phyloP scores from a whole-genome alignment of 805 yeast genomes.

The Candida suzukii region DNA sequence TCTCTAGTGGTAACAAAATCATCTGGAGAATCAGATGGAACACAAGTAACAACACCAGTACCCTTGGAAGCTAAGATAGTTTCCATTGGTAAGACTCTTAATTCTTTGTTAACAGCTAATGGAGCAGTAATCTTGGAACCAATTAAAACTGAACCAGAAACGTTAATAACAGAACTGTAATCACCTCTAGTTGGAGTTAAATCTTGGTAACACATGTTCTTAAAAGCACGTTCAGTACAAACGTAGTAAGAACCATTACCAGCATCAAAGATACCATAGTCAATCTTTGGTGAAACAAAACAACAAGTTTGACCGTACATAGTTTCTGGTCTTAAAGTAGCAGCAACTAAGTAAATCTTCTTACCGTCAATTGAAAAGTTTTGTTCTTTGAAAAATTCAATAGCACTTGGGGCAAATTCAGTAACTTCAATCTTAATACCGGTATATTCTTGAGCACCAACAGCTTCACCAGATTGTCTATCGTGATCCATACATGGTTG shows the following conservation, averaged over 20 bases:
- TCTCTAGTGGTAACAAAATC: conserved; percentile 86
- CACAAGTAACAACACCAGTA: conserved; percentile 98
- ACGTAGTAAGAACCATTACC: conserved; percentile 70
- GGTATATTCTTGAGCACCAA: conserved; percentile 91
- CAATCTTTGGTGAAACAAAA: conserved; percentile 92
- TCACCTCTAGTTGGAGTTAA: conserved; percentile 84
- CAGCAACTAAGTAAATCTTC: conserved; percentile 82
- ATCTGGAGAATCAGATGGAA: conserved; percentile 98
- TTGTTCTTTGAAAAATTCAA: conserved; percentile 44
- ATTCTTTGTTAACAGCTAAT: conserved; percentile 55
- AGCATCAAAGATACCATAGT: conserved; percentile 85
- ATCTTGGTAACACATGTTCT: conserved; percentile 94
- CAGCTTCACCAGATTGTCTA: conserved; percentile 95
- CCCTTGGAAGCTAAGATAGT: conserved; percentile 92
- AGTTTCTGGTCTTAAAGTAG: conserved; percentile 97
- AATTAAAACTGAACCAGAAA: conserved; percentile 68
- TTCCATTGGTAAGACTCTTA: conserved; percentile 94
- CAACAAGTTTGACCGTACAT: conserved; percentile 99
- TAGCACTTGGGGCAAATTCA: conserved; percentile 52
- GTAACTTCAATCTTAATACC: conserved; percentile 79
- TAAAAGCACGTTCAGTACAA: conserved; percentile 92
- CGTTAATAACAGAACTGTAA: conserved; percentile 48
- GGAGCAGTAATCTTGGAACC: conserved; percentile 90
- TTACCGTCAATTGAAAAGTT: conserved; percentile 43
- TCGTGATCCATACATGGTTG: conserved; percentile 99